phyloP scores from a whole-genome alignment of 805 yeast genomes.

The Metschnikowia cerradonensis region DNA sequence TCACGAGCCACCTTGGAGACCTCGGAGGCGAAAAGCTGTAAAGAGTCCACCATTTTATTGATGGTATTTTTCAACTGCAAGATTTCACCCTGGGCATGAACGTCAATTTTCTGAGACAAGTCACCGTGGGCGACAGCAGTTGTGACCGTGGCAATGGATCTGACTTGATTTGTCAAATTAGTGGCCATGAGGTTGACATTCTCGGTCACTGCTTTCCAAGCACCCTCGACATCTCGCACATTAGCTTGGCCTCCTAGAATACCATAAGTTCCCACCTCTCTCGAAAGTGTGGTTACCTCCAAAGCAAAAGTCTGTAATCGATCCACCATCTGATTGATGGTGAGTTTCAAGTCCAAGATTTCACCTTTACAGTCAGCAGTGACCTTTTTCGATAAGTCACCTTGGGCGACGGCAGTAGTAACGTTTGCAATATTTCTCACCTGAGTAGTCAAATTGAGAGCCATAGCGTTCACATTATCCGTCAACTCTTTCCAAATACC shows the following conservation, averaged over 20 bases:
- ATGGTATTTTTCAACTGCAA: conserved; percentile 80
- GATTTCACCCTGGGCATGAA: conserved; percentile 88
- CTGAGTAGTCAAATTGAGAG: conserved; percentile 79
- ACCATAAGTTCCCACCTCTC: conserved; percentile 47
- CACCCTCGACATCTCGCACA: conserved; percentile 49
- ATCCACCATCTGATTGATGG: conserved; percentile 51
- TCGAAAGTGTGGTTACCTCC: conserved; percentile 44
- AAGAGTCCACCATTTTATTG: conserved; percentile 89
- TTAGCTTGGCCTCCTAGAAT: conserved; percentile 49
- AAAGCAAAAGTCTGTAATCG: conserved; percentile 45
- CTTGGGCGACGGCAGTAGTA: conserved; percentile 83
- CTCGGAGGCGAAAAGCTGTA: conserved; percentile 82
- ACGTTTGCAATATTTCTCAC: conserved; percentile 85
- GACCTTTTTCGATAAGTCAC: conserved; percentile 75
- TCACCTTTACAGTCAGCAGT: conserved; percentile 73
- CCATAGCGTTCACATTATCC: conserved; percentile 89
- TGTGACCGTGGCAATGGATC: conserved; percentile 86
- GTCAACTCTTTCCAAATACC: conserved; percentile 88
- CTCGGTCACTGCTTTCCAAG: conserved; percentile 48
- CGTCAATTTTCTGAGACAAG: conserved; percentile 77
- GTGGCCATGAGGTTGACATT: conserved; percentile 47
- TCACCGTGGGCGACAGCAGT: conserved; percentile 93
- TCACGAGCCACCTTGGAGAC: conserved; percentile 88
- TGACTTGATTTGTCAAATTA: conserved; percentile 65
- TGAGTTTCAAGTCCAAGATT: conserved; percentile 42